Conservation (phyloP, 2,329 filamentous ascomycete species). For the Alternaria viburni region DNA sequence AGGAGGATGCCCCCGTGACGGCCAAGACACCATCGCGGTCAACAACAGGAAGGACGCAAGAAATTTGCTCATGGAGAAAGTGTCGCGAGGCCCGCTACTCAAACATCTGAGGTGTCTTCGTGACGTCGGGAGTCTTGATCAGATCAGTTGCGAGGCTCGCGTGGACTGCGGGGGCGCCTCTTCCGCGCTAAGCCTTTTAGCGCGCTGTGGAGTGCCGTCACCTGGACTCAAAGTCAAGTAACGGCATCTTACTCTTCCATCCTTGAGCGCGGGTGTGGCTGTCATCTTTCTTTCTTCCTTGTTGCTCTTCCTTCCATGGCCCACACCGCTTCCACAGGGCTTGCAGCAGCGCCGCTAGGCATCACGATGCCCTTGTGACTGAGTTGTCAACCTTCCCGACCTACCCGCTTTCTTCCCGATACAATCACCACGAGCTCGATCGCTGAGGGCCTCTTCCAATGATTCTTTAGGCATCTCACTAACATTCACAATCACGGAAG, state of each 20-base stretch:
- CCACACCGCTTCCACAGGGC: not conserved
- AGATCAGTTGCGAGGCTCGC: conserved; percentile 23
- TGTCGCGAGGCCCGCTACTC: not conserved
- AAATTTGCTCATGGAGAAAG: not conserved
- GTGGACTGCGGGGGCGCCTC: conserved; percentile 9
- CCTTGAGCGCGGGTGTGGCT: not conserved
- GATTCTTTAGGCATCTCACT: not conserved
- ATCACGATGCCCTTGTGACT: not conserved
- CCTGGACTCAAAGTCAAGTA: conserved; percentile 8
- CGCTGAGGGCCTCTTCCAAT: not conserved
- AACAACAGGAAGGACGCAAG: not conserved
- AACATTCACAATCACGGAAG: not conserved
- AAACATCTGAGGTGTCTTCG: conserved; percentile 19
- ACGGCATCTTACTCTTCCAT: conserved; percentile 1
- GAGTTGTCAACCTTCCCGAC: not conserved
- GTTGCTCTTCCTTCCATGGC: not conserved
- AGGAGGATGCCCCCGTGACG: not conserved
- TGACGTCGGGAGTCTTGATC: conserved; percentile 14
- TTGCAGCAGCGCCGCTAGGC: not conserved
- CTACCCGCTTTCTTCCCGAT: not conserved
- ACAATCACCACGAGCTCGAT: not conserved
- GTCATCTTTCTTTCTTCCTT: not conserved
- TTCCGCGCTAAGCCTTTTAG: conserved; percentile 18
- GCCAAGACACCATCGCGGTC: not conserved
- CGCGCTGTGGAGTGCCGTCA: conserved; percentile 12